Percentiles rank a stretch among this genome's conserved stretches.
Evolutionary conservation across 2,329 filamentous ascomycete species (phyloP).

Genomic region (Ustulina deusta): DNA sequence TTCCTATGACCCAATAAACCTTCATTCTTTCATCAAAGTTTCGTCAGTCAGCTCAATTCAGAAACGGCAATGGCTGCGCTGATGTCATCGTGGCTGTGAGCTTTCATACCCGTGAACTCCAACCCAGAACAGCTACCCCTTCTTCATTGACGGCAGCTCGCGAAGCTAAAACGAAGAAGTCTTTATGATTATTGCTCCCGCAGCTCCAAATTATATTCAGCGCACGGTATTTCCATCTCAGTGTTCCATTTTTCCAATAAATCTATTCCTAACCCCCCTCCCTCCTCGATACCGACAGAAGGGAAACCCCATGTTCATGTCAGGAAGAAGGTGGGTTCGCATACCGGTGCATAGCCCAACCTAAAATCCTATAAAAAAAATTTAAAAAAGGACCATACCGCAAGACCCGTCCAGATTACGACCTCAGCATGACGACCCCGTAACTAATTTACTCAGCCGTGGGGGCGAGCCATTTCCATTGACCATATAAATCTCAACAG

Average conservation of each 20-base stretch:
- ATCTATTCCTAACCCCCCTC: neutral
- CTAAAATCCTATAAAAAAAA: neutral
- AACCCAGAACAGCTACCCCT: neutral
- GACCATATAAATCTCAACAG: neutral
- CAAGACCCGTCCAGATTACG: slow-evolving; percentile 8
- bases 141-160: neutral
- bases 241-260: neutral
- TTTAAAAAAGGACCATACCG: slow-evolving; percentile 17
- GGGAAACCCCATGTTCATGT: slow-evolving; percentile 6
- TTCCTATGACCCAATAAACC: slow-evolving; percentile 19
- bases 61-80: neutral
- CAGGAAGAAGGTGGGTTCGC: neutral
- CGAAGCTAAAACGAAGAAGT: neutral
- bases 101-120: neutral
- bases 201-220: neutral
- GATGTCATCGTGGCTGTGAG: slow-evolving; percentile 8
- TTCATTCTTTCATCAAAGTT: slow-evolving; percentile 4
- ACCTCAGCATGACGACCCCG: neutral
- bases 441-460: slow-evolving; percentile 19
- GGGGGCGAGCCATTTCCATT: slow-evolving; percentile 12
- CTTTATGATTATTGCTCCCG: too few relatives aligned
- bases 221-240: neutral
- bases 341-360: slow-evolving; percentile 15
- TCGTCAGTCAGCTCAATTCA: neutral
- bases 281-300: slow-evolving; percentile 15